Evolutionary conservation across 2,329 filamentous ascomycete genomes (phyloP), one percentile per base, ranked within the genome.

Genomic region (Curvularia sp.): DNA sequence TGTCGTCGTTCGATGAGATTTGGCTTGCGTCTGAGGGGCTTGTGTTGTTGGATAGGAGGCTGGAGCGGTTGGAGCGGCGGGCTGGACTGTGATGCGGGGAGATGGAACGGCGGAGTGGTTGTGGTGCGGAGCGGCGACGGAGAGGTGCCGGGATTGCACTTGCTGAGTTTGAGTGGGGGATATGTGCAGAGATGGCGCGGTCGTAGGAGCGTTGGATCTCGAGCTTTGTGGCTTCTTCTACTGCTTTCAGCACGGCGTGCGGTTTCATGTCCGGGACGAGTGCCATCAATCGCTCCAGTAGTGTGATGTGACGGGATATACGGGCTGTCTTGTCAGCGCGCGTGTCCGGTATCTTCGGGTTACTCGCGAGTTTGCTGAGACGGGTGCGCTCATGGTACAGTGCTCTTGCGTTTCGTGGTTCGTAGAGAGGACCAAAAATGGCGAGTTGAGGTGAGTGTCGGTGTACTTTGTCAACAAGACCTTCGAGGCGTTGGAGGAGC

Each of bases 401-500:
- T 0, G 66, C 50, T 6, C 62, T 62, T 2, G 68, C 63, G 48
- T 76, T 68, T 2, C 62, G 56, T 7, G 61, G 43, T 20, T 69
- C 64, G 51, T 72, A 64, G 0, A 75, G 61, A 0, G 72, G 67
- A 4, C 74, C 74, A 39, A 75, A 75, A 38, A 73, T 63, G 8
- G 63, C 54, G 5, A 72, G 67, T 8, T 65, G 58, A 1, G 70
- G 69, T 2, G 69, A 44, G 12, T 73, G 67, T 15, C 63, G 62
- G 46, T 76, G 69, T 0, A 75, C 65, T 54, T 77, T 77, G 35
- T 73, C 72, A 22, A 77, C 65, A 12, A 77, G 64, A 10, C 61
- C 67, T 57, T 77, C 74, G 5, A 77, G 61, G 30, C 73, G 72
- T 53, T 74, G 72, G n/a, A 76, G 68, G 2, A 77, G 66, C 5